Conservation (phyloP, 1,284 basidiomycete species). For the Pseudozyma thailandica region DNA sequence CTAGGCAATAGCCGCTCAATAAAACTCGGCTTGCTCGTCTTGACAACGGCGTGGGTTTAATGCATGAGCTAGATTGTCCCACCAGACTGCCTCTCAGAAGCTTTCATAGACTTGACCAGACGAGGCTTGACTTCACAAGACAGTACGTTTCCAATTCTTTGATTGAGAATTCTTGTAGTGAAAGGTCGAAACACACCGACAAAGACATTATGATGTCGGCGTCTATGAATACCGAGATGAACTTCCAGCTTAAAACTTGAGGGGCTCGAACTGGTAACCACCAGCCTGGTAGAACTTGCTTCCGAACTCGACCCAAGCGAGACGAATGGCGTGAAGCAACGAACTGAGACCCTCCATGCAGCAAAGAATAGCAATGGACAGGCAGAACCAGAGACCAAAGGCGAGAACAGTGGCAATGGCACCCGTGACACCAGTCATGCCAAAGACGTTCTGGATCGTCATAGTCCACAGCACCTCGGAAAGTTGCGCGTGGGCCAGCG, state of each 20-base stretch:
- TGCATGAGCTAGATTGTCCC: no score
- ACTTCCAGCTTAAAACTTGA: conserved; percentile 38
- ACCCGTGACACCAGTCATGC: conserved; percentile 70
- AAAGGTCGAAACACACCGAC: background rate
- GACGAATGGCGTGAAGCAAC: conserved; percentile 92
- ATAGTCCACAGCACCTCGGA: conserved; percentile 79
- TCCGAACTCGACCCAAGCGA: conserved; percentile 98
- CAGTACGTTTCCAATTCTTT: no score
- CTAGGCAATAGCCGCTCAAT: no score
- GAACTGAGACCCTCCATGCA: conserved; percentile 84
- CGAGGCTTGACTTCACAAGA: no score
- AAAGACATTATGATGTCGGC: background rate
- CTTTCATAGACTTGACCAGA: no score
- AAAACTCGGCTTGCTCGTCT: no score
- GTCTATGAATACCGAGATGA: background rate
- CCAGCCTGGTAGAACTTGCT: conserved; percentile 94
- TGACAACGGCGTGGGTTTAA: no score
- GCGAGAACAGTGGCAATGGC: conserved; percentile 75
- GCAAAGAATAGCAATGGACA: conserved; percentile 78
- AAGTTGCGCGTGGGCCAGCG: conserved; percentile 95
- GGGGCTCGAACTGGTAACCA: conserved; percentile 74
- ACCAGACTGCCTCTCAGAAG: no score
- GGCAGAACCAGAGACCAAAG: conserved; percentile 81
- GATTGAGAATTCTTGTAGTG: background rate
- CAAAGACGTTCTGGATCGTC: conserved; percentile 67